Evolutionary conservation across 495 filamentous ascomycete genomes (phyloP).

Genomic region (Neurospora tetraspora): DNA sequence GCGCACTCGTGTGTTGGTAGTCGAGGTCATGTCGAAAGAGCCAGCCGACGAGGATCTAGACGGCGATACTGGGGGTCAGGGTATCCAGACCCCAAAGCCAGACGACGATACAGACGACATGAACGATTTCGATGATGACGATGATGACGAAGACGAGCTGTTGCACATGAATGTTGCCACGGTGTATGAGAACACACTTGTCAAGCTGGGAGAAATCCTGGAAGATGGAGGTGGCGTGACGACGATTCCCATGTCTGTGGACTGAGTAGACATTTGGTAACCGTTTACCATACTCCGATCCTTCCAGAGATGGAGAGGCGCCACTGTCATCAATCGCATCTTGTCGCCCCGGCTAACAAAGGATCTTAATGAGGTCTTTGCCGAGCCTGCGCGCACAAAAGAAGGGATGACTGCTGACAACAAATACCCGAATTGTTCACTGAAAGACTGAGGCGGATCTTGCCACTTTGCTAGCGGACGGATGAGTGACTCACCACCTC

Average conservation of each 20-base stretch:
- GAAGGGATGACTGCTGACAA: not conserved
- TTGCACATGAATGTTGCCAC: conserved; percentile 56
- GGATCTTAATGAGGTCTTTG: not conserved
- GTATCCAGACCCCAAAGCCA: conserved; percentile 18
- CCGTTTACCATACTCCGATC: not conserved
- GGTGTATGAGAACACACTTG: conserved; percentile 71
- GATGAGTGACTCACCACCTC: not conserved
- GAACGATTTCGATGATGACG: conserved; percentile 18
- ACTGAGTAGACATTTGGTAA: not conserved
- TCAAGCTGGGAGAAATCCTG: conserved; percentile 55
- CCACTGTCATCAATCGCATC: not conserved
- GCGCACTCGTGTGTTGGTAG: conserved; percentile 53
- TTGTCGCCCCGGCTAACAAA: not conserved
- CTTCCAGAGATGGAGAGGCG: not conserved
- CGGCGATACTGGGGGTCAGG: conserved; percentile 22
- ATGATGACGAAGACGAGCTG: conserved; percentile 33
- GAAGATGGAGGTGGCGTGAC: conserved; percentile 17
- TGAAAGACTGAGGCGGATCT: not conserved
- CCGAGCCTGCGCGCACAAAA: not conserved
- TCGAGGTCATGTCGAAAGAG: conserved; percentile 48
- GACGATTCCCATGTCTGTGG: conserved; percentile 8
- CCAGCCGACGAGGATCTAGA: conserved; percentile 26
- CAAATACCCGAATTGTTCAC: not conserved
- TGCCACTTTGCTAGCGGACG: not conserved
- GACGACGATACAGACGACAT: conserved; percentile 2